These are phyloP conservation scores for Apiospora pterosperma DNA, from an alignment of 2,329 filamentous ascomycete genomes.

Conservation along the genomic window DNA sequence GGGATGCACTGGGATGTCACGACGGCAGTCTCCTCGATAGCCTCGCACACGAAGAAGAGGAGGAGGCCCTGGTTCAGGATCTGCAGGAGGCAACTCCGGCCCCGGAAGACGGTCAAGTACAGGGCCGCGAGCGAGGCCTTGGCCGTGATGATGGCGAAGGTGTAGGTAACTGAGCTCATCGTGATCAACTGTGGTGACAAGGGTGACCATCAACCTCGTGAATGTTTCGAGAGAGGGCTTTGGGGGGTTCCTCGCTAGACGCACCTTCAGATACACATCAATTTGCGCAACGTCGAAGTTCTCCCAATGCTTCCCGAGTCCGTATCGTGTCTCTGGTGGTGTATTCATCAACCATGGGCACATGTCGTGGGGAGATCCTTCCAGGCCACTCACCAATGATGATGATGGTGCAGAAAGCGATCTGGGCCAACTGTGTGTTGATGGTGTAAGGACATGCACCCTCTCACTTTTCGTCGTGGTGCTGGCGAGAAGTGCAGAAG, in stretches of 20 bases:
- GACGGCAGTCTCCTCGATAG: slow-evolving; percentile 25
- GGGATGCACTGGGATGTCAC: slow-evolving; percentile 26
- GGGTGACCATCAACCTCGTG: neutral
- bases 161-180: slow-evolving; percentile 24
- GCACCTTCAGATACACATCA: neutral
- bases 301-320: neutral
- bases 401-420: neutral
- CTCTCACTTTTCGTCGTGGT: neutral
- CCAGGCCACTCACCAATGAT: neutral
- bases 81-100: slow-evolving; percentile 13
- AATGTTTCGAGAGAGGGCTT: neutral
- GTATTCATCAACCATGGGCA: neutral
- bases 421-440: neutral
- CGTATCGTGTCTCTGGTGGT: neutral
- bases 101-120: slow-evolving; percentile 27
- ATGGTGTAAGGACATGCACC: neutral
- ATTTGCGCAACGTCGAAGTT: neutral
- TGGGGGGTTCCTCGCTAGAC: neutral
- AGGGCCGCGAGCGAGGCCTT: slow-evolving; percentile 30
- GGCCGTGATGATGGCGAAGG: slow-evolving; percentile 23
- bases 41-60: slow-evolving; percentile 24
- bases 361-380: too few relatives aligned
- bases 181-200: slow-evolving; percentile 11
- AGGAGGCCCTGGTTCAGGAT: slow-evolving; percentile 26
- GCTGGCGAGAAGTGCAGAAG: too few relatives aligned